Percentiles rank a stretch among this genome's conserved stretches.
Conservation (phyloP, 2,329 filamentous ascomycete genomes). For the Teratosphaeria zuluensis region DNA sequence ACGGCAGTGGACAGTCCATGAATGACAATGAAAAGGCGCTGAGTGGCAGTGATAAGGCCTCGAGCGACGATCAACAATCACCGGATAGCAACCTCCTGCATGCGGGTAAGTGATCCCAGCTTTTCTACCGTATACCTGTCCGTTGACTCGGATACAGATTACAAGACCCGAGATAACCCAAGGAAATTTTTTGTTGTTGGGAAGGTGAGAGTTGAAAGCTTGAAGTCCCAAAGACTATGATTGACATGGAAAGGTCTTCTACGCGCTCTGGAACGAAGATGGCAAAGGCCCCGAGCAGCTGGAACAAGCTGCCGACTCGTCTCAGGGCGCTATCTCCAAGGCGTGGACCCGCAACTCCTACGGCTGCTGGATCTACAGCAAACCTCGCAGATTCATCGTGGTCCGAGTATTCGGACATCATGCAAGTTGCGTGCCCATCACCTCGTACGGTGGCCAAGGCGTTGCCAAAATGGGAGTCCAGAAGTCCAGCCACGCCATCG, state of each 20-base stretch:
- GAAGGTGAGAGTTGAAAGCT: neutral
- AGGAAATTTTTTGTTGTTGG: neutral
- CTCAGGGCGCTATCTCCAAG: neutral
- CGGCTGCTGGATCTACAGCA: conserved; percentile 11
- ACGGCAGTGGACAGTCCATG: too few species aligned
- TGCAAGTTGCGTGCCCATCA: conserved; percentile 16
- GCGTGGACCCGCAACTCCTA: neutral
- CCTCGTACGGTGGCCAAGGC: conserved; percentile 13
- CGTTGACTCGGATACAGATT: too few species aligned
- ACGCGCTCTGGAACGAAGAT: neutral
- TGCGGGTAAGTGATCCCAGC: too few species aligned
- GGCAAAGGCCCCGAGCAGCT: conserved; percentile 3
- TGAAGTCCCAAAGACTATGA: neutral
- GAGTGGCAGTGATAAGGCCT: too few species aligned
- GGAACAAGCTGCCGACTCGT: too few species aligned
- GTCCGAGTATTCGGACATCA: conserved; percentile 8
- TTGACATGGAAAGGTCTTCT: neutral
- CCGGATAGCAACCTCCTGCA: too few species aligned
- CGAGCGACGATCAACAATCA: too few species aligned
- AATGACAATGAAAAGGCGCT: too few species aligned
- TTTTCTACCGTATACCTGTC: too few species aligned
- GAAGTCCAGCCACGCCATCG: conserved; percentile 16
- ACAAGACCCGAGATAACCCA: neutral
- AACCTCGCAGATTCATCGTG: conserved; percentile 19
- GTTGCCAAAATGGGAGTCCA: conserved; percentile 6